Conservation (phyloP, 1,284 basidiomycete species). For the Athelia psychrophila region DNA sequence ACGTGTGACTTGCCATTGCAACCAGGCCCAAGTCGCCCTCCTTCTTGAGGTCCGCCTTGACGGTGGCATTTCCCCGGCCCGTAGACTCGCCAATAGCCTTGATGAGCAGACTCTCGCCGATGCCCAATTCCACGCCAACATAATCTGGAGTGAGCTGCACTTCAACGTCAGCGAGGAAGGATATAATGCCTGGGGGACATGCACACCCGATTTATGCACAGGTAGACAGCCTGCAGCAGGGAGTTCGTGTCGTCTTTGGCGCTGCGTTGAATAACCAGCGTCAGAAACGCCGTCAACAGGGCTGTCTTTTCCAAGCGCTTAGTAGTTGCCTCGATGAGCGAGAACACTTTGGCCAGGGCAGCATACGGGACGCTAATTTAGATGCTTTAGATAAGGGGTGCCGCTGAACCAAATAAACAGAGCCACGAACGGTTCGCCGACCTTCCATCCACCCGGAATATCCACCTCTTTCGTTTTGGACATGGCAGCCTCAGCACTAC, state of each 20-base stretch:
- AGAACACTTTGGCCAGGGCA: slow-evolving; percentile 86
- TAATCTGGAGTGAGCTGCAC: slow-evolving; percentile 91
- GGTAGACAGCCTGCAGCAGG: slow-evolving; percentile 88
- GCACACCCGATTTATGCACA: slow-evolving; percentile 94
- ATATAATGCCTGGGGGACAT: not conserved
- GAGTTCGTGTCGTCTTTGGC: slow-evolving; percentile 65
- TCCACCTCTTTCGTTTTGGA: slow-evolving; percentile 71
- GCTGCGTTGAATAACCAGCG: slow-evolving; percentile 87
- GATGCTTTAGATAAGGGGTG: not conserved
- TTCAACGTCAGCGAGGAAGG: slow-evolving; percentile 10
- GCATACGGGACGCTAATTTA: slow-evolving; percentile 84
- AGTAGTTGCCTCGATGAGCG: slow-evolving; percentile 91
- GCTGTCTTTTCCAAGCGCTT: slow-evolving; percentile 95
- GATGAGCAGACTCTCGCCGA: slow-evolving; percentile 92
- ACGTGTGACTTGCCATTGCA: slow-evolving; percentile 68
- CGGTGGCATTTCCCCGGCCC: slow-evolving; percentile 76
- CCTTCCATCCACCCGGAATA: slow-evolving; percentile 84
- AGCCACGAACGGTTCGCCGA: slow-evolving; percentile 72
- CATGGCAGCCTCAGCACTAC: slow-evolving; percentile 71
- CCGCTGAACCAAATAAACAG: not conserved
- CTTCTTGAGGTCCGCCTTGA: slow-evolving; percentile 92
- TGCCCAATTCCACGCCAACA: slow-evolving; percentile 92
- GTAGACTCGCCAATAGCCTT: slow-evolving; percentile 97
- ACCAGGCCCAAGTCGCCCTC: slow-evolving; percentile 96
- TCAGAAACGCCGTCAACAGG: slow-evolving; percentile 83